Base-by-base conservation (phyloP, 2,329 filamentous ascomycete genomes). In the Aspergillus vadensis region DNA sequence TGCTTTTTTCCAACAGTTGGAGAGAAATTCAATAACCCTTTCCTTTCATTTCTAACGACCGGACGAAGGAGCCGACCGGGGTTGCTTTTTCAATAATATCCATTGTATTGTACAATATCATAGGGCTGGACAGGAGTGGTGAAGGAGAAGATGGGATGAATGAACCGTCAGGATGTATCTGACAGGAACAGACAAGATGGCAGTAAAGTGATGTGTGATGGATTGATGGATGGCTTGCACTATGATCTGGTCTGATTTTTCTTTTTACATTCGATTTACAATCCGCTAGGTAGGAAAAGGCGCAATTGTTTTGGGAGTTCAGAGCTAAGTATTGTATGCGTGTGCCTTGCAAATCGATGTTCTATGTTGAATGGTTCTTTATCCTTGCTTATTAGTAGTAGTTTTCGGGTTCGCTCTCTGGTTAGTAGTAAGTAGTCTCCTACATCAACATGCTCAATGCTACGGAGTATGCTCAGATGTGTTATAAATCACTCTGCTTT, bases 41-140 rank as follows among this genome's bases (percentile, higher is more conserved):
- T 36, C 44, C 25, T 17, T 25, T 43, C 30, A 17, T 17, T 38
- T 43, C 32, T 55, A 59, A 64, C 49, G 62, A 57, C 48, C 25
- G 55, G 50, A 44, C 14, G 32, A 19, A 43, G 47, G 38, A 53
- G 48, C 44, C 47, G 53, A 47, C 25, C 53, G 17, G 23, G 30
- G 53, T 36, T 59, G 36, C 44, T 43, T 58, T 32, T 36, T 15
- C 12, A 36, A 64, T 67, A 64, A 67, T 65, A 64, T 65, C 58
- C 63, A 52, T 52, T 64, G 54, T 65, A 63, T 61, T 67, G 63
- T 67, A 67, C 65, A 64, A 64, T 67, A 65, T 66, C 57, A 57
- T 51, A 55, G 57, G 57, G 63, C 47, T 8, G 39, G 50, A 15
- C 52, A 32, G 53, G 38, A 21, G 36, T 25, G 12, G 36, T 5